phyloP scores from a whole-genome alignment of 2,329 filamentous ascomycete species.

The Rutstroemia sp. region DNA sequence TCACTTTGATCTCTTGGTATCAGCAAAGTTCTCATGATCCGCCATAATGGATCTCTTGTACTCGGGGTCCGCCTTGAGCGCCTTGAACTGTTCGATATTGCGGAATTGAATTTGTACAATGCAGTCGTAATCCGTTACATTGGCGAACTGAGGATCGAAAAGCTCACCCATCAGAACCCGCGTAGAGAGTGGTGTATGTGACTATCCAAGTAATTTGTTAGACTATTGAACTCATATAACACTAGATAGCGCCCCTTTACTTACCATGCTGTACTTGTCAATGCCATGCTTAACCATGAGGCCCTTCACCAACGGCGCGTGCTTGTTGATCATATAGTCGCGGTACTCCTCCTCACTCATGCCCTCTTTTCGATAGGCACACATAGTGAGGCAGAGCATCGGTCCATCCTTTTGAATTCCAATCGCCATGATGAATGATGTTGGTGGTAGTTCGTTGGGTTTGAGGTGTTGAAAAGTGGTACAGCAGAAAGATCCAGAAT shows the following conservation, averaged over 20 bases:
- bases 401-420: too few species aligned
- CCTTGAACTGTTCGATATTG: conserved; percentile 38
- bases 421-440: too few species aligned
- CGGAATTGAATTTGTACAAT: conserved; percentile 42
- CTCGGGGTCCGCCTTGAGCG: conserved; percentile 42
- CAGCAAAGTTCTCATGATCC: conserved; percentile 44
- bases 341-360: conserved; percentile 42
- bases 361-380: conserved; percentile 39
- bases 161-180: conserved; percentile 35
- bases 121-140: conserved; percentile 43
- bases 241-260: neutral
- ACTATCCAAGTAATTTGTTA: conserved; percentile 24
- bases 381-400: conserved; percentile 40
- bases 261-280: conserved; percentile 38
- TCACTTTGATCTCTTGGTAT: conserved; percentile 32
- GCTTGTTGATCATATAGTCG: conserved; percentile 40
- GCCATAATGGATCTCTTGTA: conserved; percentile 38
- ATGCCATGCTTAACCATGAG: conserved; percentile 44
- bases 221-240: neutral
- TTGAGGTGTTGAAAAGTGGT: too few species aligned
- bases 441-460: too few species aligned
- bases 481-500: too few species aligned
- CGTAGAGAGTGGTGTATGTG: conserved; percentile 34
- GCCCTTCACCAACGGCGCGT: conserved; percentile 38
- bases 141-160: conserved; percentile 40